A percentile compares a stretch with the other conserved stretches of the same genome.
phyloP scores from a whole-genome alignment of 2,329 filamentous ascomycete genomes.

The Fusarium sp. region DNA sequence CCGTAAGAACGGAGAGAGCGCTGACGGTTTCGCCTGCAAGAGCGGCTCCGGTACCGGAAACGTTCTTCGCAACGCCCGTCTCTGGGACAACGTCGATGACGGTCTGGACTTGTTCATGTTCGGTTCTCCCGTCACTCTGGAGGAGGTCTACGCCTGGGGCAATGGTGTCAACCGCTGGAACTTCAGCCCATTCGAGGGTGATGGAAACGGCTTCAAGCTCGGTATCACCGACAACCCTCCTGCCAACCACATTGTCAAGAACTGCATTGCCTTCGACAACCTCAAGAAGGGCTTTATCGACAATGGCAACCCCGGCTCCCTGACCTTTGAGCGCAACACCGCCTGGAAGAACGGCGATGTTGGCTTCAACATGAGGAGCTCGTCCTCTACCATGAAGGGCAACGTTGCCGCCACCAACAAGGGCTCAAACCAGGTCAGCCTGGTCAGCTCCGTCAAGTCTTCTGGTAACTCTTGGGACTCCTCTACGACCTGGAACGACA shows the following conservation, averaged over 20 bases:
- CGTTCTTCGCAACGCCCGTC: slow-evolving; percentile 59
- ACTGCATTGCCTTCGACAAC: slow-evolving; percentile 63
- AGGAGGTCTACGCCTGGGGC: slow-evolving; percentile 63
- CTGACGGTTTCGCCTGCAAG: slow-evolving; percentile 66
- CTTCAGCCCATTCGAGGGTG: slow-evolving; percentile 60
- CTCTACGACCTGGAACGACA: slow-evolving; percentile 56
- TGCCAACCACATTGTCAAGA: slow-evolving; percentile 61
- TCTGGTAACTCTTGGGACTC: slow-evolving; percentile 62
- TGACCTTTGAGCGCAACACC: slow-evolving; percentile 60
- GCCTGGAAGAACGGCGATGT: slow-evolving; percentile 62
- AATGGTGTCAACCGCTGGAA: slow-evolving; percentile 64
- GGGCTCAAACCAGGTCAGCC: slow-evolving; percentile 18
- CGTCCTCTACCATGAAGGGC: slow-evolving; percentile 52
- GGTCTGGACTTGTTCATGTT: slow-evolving; percentile 57
- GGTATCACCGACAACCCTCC: slow-evolving; percentile 56
- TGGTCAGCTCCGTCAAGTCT: slow-evolving; percentile 33
- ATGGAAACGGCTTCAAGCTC: slow-evolving; percentile 66
- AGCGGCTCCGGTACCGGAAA: slow-evolving; percentile 64
- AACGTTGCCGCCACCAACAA: slow-evolving; percentile 56
- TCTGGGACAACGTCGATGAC: slow-evolving; percentile 68
- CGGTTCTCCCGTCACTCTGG: slow-evolving; percentile 59
- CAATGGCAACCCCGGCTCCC: slow-evolving; percentile 60
- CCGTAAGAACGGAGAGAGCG: slow-evolving; percentile 67
- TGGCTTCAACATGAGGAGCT: slow-evolving; percentile 43
- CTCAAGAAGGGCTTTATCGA: slow-evolving; percentile 63